phyloP scores from a whole-genome alignment of 148 eudicot species.

The Rhododendron ovatum region DNA sequence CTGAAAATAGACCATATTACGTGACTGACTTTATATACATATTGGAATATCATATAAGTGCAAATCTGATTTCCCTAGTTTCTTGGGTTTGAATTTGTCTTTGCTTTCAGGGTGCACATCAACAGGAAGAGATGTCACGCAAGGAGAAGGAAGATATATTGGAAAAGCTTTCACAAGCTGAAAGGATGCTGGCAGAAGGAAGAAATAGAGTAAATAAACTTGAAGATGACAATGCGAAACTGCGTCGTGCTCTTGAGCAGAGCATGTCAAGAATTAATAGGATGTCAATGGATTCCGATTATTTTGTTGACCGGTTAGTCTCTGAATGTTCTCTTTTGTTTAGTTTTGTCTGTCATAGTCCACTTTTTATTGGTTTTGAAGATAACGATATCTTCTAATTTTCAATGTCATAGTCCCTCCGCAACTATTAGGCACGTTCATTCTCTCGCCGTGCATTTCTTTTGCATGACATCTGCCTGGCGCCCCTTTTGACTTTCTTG shows the following conservation, averaged over 20 bases:
- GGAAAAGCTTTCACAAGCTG: slow-evolving; percentile 59
- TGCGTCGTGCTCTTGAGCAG: slow-evolving; percentile 94
- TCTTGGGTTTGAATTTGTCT: background rate
- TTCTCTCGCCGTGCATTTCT: background rate
- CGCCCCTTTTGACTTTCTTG: background rate
- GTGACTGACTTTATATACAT: background rate
- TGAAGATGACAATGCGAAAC: slow-evolving; percentile 85
- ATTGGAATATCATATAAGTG: background rate
- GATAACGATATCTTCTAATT: background rate
- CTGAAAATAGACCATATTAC: background rate
- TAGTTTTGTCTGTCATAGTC: background rate
- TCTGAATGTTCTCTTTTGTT: background rate
- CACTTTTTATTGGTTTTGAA: background rate
- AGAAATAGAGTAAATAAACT: slow-evolving; percentile 76
- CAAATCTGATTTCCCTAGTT: background rate
- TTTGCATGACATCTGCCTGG: background rate
- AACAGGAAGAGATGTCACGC: slow-evolving; percentile 50
- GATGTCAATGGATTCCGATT: slow-evolving; percentile 97
- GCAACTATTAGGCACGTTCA: background rate
- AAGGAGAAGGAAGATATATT: slow-evolving; percentile 64
- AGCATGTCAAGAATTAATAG: slow-evolving; percentile 98
- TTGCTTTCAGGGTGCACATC: slow-evolving; percentile 63
- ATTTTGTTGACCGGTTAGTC: slow-evolving; percentile 84
- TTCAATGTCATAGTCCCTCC: background rate
- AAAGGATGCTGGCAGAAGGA: slow-evolving; percentile 51